A percentile compares a stretch with the other conserved stretches of the same genome.
Conservation (phyloP, 768 basidiomycete species). For the Strobilomyces confusus region DNA sequence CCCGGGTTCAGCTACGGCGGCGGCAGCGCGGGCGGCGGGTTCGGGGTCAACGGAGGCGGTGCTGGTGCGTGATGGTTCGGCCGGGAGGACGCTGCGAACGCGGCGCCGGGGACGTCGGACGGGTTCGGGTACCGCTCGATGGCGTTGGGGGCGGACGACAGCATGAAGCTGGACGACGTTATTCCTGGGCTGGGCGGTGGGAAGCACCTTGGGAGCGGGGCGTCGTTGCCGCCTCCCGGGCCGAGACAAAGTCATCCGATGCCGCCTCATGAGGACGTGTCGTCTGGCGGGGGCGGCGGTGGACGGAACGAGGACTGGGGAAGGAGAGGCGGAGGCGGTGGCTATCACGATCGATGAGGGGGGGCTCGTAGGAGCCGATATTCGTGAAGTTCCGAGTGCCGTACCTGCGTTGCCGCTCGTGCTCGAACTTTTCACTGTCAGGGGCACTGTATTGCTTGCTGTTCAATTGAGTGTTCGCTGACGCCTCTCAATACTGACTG, state of each 20-base stretch:
- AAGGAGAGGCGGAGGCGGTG: conserved; percentile 33
- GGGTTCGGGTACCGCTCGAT: conserved; percentile 24
- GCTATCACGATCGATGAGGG: conserved; percentile 25
- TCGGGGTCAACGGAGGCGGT: no score
- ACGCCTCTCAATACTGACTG: no score
- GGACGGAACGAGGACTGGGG: conserved; percentile 37
- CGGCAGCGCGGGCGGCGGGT: no score
- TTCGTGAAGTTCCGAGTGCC: conserved; percentile 32
- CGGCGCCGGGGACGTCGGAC: conserved; percentile 14
- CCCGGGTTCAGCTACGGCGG: no score
- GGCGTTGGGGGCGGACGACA: conserved; percentile 23
- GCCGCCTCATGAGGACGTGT: conserved; percentile 52
- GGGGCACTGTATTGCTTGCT: no score
- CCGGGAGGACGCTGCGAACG: no score
- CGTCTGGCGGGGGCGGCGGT: conserved; percentile 32
- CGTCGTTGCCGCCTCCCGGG: conserved; percentile 22
- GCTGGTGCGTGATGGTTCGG: no score
- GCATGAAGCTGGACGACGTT: conserved; percentile 46
- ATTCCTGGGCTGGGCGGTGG: conserved; percentile 63
- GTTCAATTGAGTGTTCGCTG: no score
- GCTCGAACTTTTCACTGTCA: neutral
- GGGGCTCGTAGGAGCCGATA: conserved; percentile 24
- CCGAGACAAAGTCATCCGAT: conserved; percentile 35
- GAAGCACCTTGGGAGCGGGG: conserved; percentile 20
- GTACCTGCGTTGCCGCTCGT: conserved; percentile 6